A percentile compares a stretch with the other conserved stretches of the same genome.
Conservation (phyloP, 495 filamentous ascomycete species). For the Copromyces sp. region DNA sequence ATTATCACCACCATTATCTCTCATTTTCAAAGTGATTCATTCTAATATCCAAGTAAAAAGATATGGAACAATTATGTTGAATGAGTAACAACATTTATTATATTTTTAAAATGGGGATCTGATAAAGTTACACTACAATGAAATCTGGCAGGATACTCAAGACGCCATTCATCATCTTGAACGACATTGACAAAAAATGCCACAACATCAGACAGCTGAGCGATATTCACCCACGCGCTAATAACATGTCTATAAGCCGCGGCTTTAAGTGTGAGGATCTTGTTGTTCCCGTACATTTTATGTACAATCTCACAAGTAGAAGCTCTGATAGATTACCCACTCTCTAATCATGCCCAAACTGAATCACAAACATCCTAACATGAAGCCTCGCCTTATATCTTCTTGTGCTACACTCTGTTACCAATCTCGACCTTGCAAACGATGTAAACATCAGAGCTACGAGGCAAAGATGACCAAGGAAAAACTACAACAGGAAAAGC, state of each 20-base stretch:
- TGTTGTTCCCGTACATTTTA: background rate
- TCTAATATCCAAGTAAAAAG: background rate
- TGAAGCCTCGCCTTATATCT: background rate
- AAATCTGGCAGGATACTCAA: background rate
- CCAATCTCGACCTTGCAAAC: background rate
- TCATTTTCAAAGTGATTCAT: background rate
- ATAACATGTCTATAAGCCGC: background rate
- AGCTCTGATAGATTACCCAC: background rate
- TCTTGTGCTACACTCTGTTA: background rate
- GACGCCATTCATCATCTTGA: background rate
- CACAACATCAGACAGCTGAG: background rate
- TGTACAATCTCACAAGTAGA: background rate
- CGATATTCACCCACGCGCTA: background rate
- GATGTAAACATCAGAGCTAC: background rate
- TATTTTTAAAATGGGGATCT: background rate
- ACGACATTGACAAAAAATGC: background rate
- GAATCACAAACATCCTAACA: background rate
- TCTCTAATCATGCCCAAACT: background rate
- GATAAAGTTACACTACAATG: background rate
- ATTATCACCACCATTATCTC: background rate
- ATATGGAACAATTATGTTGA: background rate
- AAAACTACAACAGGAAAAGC: background rate
- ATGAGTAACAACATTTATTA: background rate
- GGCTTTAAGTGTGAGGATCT: background rate
- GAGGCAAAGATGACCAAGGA: background rate